Percentiles rank a stretch among this genome's conserved stretches.
Evolutionary conservation across 2,329 filamentous ascomycete species (phyloP).

Genomic region (Ophiocordyceps camponoti-saundersi): DNA sequence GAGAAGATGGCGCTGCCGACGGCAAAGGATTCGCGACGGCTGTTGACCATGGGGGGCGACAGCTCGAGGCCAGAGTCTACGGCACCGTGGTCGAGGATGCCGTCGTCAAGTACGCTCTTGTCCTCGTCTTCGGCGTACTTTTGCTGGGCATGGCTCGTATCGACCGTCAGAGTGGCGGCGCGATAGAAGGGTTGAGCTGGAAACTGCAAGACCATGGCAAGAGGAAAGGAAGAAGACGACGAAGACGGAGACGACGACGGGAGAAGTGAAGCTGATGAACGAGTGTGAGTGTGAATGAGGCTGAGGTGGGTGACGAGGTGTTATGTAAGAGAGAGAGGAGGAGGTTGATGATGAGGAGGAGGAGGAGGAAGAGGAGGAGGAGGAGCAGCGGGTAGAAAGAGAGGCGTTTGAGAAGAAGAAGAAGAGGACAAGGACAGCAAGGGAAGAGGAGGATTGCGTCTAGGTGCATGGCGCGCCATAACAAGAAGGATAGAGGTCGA

Average conservation of each 20-base stretch:
- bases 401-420: too few species aligned
- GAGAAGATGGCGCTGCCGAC: conserved; percentile 41
- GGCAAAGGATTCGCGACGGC: conserved; percentile 46
- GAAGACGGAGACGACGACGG: background rate
- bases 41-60: conserved; percentile 44
- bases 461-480: background rate
- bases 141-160: conserved; percentile 30
- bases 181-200: conserved; percentile 33
- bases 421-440: too few species aligned
- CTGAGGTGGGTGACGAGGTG: background rate
- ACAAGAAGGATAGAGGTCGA: background rate
- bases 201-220: conserved; percentile 33
- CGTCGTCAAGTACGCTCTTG: conserved; percentile 41
- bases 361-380: too few species aligned
- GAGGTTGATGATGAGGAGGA: background rate
- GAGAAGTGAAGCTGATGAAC: too few species aligned
- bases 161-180: conserved; percentile 31
- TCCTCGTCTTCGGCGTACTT: conserved; percentile 46
- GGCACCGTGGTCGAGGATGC: conserved; percentile 39
- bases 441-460: background rate
- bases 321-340: too few species aligned
- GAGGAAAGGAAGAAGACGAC: too few species aligned
- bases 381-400: too few species aligned
- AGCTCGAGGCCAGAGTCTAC: conserved; percentile 46
- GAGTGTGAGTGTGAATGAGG: background rate